Percentiles rank a stretch among this genome's conserved stretches.
Evolutionary conservation across 495 filamentous ascomycete species (phyloP).

Genomic region (Aspergillus hancockii): DNA sequence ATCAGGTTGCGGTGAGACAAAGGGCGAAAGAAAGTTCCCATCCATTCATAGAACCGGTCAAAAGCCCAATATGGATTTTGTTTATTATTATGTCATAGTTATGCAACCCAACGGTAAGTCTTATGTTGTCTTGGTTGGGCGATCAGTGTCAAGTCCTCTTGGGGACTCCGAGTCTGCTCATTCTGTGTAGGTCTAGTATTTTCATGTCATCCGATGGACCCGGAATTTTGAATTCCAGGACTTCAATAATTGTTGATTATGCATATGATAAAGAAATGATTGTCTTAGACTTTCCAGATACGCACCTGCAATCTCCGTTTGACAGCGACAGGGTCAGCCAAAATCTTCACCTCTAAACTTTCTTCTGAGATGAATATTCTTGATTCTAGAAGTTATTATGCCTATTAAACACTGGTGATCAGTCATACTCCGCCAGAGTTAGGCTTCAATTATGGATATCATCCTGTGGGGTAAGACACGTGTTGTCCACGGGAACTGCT

Average conservation of each 20-base stretch:
- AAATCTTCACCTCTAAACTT: background rate
- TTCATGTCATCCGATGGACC: background rate
- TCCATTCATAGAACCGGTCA: background rate
- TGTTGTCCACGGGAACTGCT: slow-evolving; percentile 6
- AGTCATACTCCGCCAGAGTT: background rate
- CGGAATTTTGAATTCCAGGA: background rate
- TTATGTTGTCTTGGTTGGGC: too few species aligned
- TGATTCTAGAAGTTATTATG: background rate
- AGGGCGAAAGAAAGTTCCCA: background rate
- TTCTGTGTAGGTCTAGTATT: background rate
- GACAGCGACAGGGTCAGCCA: background rate
- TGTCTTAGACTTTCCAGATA: background rate
- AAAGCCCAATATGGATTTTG: background rate
- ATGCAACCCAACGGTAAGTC: background rate
- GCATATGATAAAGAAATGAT: slow-evolving; percentile 1
- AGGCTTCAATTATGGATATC: background rate
- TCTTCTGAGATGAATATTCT: background rate
- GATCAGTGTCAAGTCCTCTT: background rate
- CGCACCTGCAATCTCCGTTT: background rate
- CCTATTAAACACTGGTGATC: background rate
- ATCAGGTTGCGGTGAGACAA: slow-evolving; percentile 8
- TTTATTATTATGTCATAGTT: background rate
- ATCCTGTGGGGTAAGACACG: slow-evolving; percentile 4
- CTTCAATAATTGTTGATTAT: background rate
- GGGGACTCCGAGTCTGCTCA: background rate